phyloP scores from a whole-genome alignment of 2,329 filamentous ascomycete species.

The Gnomoniopsis smithogilvyi region DNA sequence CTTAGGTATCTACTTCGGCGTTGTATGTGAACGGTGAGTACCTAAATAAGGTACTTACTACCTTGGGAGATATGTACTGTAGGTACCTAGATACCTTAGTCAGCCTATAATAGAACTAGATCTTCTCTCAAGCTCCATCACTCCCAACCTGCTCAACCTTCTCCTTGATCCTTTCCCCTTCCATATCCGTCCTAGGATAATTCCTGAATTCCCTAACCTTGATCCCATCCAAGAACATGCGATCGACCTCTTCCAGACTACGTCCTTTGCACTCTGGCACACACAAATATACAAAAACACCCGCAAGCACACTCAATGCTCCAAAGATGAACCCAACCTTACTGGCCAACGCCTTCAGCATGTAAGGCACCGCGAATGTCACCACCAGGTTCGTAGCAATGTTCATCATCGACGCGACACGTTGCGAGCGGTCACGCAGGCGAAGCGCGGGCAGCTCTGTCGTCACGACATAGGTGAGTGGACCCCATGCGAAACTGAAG shows the following conservation, averaged over 20 bases:
- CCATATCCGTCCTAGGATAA: background rate
- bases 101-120: too few relatives aligned
- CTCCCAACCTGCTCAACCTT: background rate
- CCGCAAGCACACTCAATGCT: conserved; percentile 21
- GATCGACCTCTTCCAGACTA: conserved; percentile 37
- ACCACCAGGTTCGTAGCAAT: conserved; percentile 30
- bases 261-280: conserved; percentile 37
- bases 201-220: background rate
- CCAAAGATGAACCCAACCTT: conserved; percentile 36
- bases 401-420: conserved; percentile 27
- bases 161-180: background rate
- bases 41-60: too few relatives aligned
- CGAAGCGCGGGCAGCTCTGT: conserved; percentile 31
- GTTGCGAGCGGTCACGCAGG: conserved; percentile 30
- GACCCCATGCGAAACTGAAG: conserved; percentile 32
- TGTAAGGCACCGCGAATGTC: conserved; percentile 35
- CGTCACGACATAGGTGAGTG: conserved; percentile 32
- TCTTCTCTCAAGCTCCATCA: background rate
- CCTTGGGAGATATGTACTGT: too few relatives aligned
- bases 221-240: background rate
- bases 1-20: too few relatives aligned
- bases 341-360: conserved; percentile 31
- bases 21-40: too few relatives aligned
- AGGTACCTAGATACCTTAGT: too few relatives aligned
- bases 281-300: conserved; percentile 26